Evolutionary conservation across 1,139 yeast genomes (phyloP).

Genomic region (Kodamaea sp.): DNA sequence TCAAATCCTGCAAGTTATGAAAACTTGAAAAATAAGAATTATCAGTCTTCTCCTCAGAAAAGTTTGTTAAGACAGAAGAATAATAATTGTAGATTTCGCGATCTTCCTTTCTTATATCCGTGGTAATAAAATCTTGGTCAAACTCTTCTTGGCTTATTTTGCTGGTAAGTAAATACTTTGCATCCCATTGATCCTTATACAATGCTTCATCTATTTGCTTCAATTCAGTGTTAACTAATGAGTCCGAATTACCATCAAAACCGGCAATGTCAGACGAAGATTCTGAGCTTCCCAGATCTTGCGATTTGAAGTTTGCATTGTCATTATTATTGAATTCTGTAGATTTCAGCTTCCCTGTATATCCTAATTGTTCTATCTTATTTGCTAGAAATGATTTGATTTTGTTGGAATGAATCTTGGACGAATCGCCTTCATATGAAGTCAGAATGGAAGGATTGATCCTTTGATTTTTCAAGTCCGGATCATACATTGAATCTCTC

Average conservation of each 20-base stretch:
- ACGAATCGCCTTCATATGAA: conserved; percentile 1
- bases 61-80: conserved; percentile 9
- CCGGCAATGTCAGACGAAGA: conserved; percentile 1
- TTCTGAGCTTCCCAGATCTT: conserved; percentile 4
- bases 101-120: conserved; percentile 14
- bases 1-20: conserved; percentile 16
- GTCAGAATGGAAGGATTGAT: too few relatives aligned
- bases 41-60: background rate
- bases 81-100: conserved; percentile 17
- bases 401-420: conserved; percentile 24
- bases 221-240: conserved; percentile 4
- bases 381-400: conserved; percentile 28
- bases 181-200: conserved; percentile 10
- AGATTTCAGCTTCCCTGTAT: conserved; percentile 11
- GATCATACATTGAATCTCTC: too few relatives aligned
- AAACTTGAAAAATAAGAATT: conserved; percentile 1
- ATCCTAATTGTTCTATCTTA: conserved; percentile 34
- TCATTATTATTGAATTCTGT: background rate
- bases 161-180: conserved; percentile 1
- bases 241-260: background rate
- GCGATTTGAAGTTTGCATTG: background rate
- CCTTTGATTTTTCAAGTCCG: too few relatives aligned
- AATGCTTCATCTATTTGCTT: conserved; percentile 9
- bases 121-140: background rate
- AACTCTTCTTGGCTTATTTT: background rate